Base-by-base conservation (phyloP, 345 rosid genomes). In the Nephelium lappaceum region DNA sequence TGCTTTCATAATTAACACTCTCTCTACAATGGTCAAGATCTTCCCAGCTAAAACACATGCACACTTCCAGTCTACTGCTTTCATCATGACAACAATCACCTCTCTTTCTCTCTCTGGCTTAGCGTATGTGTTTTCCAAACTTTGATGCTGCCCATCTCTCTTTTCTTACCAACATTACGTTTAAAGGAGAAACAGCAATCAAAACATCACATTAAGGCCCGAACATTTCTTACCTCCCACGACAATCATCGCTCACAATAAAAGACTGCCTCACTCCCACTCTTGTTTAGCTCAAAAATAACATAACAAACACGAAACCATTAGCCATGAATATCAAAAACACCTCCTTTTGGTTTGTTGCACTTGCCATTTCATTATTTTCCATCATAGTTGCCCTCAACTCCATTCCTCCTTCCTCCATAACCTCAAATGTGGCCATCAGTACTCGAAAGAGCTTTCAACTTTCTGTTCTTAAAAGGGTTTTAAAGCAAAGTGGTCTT, bases 151-250 rank as follows among this genome's bases (percentile, higher is more conserved):
- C 36, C 74, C 64, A 69, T 68, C 2, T 60, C 57, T 67, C 67
- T 24, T 42, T 15, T 18, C 25, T 43, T 27, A 24, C 60, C 57
- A 60, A 8, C 16, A 69, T 77, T 18, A 58, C 47, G 62, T 77
- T 8, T 60, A 15, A 45, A 71, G 39, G 64, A 78, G 65, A 45
- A 45, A 14, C 65, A n/a, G 6, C 76, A 31, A 25, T 42, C 75
- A 19, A 55, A 11, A 38, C 31, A 19, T 53, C 69, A n/a, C 57
- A 27, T 49, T 57, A 38, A 69, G 51, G 61, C 75, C 74, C 76
- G 71, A 80, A 73, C 77, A 68, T 84, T 82, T 14, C 91, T 87
- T 84, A 25, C 88, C 85, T 81, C 87, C 86, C 84, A 87, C 83
- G 88, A 53, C 80, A 81, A 78, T 72, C 83, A 62, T 75, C 67